Conservation (phyloP, 257 asterid genomes). For the Lycium ferocissimum region DNA sequence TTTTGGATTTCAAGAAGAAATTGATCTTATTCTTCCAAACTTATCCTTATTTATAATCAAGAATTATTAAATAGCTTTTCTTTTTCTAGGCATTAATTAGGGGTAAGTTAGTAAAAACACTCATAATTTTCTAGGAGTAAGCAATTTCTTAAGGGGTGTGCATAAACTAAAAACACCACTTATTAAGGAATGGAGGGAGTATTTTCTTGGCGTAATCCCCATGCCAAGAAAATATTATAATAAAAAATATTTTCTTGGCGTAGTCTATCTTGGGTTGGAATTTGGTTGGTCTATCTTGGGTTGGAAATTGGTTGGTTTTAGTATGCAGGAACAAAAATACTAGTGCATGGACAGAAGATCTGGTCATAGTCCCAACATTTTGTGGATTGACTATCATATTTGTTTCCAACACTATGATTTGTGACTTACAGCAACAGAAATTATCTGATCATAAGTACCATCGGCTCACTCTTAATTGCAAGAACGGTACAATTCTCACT, state of each 20-base stretch:
- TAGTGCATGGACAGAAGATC: constrained; percentile 7
- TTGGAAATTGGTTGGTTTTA: not conserved
- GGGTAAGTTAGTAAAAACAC: too few relatives aligned
- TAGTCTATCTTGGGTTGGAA: not conserved
- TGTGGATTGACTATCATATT: not conserved
- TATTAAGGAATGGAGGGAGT: too few relatives aligned
- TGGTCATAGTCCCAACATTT: not conserved
- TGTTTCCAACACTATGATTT: constrained; percentile 9
- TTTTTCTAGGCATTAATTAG: too few relatives aligned
- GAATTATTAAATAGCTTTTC: too few relatives aligned
- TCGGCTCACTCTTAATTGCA: not conserved
- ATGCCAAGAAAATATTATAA: too few relatives aligned
- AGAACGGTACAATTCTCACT: not conserved
- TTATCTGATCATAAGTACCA: not conserved
- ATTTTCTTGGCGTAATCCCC: too few relatives aligned
- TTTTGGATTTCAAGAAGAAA: too few relatives aligned
- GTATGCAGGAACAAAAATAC: not conserved
- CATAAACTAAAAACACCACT: too few relatives aligned
- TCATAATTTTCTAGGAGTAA: too few relatives aligned
- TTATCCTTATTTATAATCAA: too few relatives aligned
- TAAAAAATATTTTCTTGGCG: not conserved
- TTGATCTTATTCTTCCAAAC: too few relatives aligned
- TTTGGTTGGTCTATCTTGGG: not conserved
- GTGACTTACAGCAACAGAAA: not conserved
- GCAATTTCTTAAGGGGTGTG: too few relatives aligned